Evolutionary conservation across 2,329 filamentous ascomycete genomes (phyloP).

Genomic region (Dactylellina leptospora): DNA sequence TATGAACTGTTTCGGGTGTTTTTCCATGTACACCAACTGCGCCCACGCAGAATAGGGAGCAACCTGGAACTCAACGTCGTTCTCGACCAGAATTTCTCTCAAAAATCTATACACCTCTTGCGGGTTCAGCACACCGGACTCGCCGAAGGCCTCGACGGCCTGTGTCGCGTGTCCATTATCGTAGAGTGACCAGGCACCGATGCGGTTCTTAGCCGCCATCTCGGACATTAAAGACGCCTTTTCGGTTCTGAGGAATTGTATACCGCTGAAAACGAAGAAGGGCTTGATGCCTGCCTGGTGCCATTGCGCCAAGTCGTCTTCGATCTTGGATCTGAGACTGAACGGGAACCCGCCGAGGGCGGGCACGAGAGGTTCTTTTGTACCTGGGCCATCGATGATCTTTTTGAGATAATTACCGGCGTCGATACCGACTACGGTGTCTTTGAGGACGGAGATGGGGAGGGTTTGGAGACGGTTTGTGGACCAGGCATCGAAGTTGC

Average conservation of each 20-base stretch:
- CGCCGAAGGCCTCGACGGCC: constrained; percentile 87
- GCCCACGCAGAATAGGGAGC: constrained; percentile 57
- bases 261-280: constrained; percentile 90
- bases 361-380: constrained; percentile 85
- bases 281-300: constrained; percentile 75
- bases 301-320: constrained; percentile 78
- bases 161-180: constrained; percentile 79
- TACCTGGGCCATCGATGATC: constrained; percentile 74
- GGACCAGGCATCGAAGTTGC: constrained; percentile 68
- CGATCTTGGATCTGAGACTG: constrained; percentile 77
- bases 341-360: constrained; percentile 88
- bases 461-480: constrained; percentile 66
- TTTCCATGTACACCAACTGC: constrained; percentile 57
- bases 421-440: constrained; percentile 82
- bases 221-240: constrained; percentile 69
- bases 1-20: constrained; percentile 56
- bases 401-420: constrained; percentile 86
- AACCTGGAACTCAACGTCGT: constrained; percentile 57
- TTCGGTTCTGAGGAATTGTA: constrained; percentile 79
- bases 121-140: constrained; percentile 70
- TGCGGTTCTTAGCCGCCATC: constrained; percentile 73
- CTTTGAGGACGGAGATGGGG: constrained; percentile 75
- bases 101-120: constrained; percentile 56
- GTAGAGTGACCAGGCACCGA: constrained; percentile 87
- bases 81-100: constrained; percentile 55